phyloP scores from a whole-genome alignment of 768 basidiomycete genomes.

The Boletus pseudo-olivaceus region DNA sequence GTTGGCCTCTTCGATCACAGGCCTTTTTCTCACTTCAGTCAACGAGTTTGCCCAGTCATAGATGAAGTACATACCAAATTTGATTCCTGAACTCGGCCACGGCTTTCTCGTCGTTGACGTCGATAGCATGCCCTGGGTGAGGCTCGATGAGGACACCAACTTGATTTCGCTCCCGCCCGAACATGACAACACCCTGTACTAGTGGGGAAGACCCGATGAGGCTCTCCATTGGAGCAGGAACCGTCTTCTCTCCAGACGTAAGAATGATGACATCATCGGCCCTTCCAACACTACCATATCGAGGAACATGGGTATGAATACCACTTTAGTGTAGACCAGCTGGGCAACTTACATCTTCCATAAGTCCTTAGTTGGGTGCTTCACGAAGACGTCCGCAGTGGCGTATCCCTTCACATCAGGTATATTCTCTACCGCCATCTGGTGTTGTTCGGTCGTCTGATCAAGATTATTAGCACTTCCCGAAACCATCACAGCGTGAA shows the following conservation, averaged over 20 bases:
- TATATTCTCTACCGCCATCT: conserved; percentile 31
- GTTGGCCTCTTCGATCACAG: conserved; percentile 45
- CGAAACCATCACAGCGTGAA: neutral
- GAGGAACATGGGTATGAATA: neutral
- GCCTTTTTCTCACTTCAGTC: conserved; percentile 23
- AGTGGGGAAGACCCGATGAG: conserved; percentile 21
- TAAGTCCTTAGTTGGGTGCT: conserved; percentile 41
- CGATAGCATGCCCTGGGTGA: conserved; percentile 9
- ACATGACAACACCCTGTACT: conserved; percentile 30
- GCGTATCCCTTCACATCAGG: conserved; percentile 39
- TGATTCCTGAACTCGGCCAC: conserved; percentile 30
- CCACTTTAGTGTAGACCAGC: neutral
- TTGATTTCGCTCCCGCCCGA: conserved; percentile 32
- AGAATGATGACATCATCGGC: conserved; percentile 35
- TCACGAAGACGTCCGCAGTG: conserved; percentile 41
- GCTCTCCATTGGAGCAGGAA: conserved; percentile 28
- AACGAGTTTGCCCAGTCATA: neutral
- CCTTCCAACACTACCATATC: conserved; percentile 30
- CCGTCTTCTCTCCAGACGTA: conserved; percentile 19
- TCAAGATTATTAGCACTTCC: neutral
- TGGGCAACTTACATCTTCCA: conserved; percentile 33
- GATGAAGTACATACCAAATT: conserved; percentile 24
- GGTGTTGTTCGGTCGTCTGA: neutral
- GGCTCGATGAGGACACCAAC: conserved; percentile 35
- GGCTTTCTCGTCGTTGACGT: conserved; percentile 20